Percentiles rank a stretch among this genome's conserved stretches.
phyloP scores from a whole-genome alignment of 148 eudicot genomes.

The Rheum nobile region DNA sequence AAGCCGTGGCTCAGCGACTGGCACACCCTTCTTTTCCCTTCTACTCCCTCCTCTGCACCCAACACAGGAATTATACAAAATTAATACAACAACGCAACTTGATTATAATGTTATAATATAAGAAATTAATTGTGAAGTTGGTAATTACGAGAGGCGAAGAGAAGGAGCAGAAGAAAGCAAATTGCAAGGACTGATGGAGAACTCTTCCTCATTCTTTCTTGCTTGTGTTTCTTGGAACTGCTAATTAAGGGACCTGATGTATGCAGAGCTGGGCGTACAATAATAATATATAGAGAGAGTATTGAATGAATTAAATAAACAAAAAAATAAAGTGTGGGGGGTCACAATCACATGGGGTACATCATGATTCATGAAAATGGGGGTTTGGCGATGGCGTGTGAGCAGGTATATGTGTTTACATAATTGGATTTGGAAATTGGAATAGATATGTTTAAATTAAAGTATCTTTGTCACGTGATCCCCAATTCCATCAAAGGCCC shows the following conservation, averaged over 20 bases:
- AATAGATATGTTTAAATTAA: no score
- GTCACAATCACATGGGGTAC: not conserved
- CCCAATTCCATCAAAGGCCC: no score
- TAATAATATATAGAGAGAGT: not conserved
- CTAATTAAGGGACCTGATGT: no score
- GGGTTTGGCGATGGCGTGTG: not conserved
- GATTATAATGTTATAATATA: not conserved
- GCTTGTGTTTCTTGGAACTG: not conserved
- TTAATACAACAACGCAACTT: not conserved
- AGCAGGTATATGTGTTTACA: not conserved
- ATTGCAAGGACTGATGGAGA: constrained; percentile 12
- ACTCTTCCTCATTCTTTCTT: not conserved
- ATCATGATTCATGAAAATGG: not conserved
- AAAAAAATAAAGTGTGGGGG: no score
- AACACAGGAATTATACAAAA: no score
- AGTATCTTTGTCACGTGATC: no score
- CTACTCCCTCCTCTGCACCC: constrained; percentile 21
- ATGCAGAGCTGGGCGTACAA: not conserved
- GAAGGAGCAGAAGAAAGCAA: constrained; percentile 18
- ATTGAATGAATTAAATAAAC: not conserved
- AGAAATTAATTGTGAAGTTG: not conserved
- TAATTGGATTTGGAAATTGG: not conserved
- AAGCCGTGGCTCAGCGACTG: constrained; percentile 44
- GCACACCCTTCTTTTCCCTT: constrained; percentile 37
- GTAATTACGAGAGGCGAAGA: constrained; percentile 20